Conservation (phyloP, 208 protist species). For the Borovskyia barvae region DNA sequence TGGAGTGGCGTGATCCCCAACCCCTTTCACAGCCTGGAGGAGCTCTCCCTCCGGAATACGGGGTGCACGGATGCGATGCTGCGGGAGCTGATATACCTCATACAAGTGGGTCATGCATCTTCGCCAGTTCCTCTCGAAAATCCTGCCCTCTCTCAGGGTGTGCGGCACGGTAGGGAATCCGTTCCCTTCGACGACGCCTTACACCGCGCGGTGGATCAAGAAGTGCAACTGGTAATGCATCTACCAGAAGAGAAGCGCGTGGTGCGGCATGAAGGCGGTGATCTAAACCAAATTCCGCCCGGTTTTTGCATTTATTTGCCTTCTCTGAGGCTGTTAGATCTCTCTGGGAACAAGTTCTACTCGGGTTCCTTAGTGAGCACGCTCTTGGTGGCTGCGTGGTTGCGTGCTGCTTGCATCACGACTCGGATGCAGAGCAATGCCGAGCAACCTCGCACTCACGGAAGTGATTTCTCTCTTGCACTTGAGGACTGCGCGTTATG, state of each 20-base stretch:
- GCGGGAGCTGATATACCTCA: slow-evolving; percentile 1
- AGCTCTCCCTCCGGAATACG: slow-evolving; percentile 12
- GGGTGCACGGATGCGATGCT: slow-evolving; percentile 19
- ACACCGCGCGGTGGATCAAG: too few species aligned
- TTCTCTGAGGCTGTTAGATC: slow-evolving; percentile 4
- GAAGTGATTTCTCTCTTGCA: too few species aligned
- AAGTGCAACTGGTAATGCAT: too few species aligned
- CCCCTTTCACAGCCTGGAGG: neutral
- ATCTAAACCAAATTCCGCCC: too few species aligned
- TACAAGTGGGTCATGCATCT: slow-evolving; percentile 4
- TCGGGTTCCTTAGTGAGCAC: slow-evolving; percentile 1
- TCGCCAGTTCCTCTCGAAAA: too few species aligned
- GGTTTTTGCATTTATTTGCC: slow-evolving; percentile 1
- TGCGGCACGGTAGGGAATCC: too few species aligned
- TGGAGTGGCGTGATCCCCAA: neutral
- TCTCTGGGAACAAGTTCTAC: slow-evolving; percentile 12
- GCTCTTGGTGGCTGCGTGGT: neutral
- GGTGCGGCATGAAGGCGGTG: too few species aligned
- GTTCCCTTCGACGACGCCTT: too few species aligned
- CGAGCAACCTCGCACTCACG: too few species aligned
- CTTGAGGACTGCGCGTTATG: slow-evolving; percentile 7
- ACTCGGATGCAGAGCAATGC: neutral
- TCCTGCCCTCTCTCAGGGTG: too few species aligned
- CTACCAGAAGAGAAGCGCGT: too few species aligned
- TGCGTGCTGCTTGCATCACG: slow-evolving; percentile 1